Base-by-base conservation (phyloP, 306 rosid genomes). In the Prunus padus region DNA sequence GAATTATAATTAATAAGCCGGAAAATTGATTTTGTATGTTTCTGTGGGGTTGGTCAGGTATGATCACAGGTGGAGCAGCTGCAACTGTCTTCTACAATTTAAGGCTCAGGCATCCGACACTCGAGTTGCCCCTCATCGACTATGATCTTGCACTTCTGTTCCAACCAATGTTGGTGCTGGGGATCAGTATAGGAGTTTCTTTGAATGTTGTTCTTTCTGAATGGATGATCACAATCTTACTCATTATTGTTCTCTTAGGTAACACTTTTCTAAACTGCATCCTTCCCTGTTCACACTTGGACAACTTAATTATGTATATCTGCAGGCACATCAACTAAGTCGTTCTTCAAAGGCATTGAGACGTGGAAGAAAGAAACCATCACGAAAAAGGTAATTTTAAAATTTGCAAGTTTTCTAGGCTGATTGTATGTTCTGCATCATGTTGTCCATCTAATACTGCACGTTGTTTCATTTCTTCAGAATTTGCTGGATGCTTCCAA, bases 121-220 rank as follows among this genome's bases (percentile, higher is more conserved):
- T 87, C 23, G 60, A 87, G 62, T 71, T 89, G 86, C 90, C 93
- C 7, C 56, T 91, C 16, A 91, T 87, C 3, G 93, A 91, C 76
- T 91, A 91, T 77, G 96, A 87, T 84, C 82, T 87, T 46, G 89
- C 87, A 18, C 77, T 91, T 71, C 80, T 87, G 47, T 77, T 91
- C 85, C 93, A 91, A 77, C 96, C 96, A 42, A 91, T 91, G 96
- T 87, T 91, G 33, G 84, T 91, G 84, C 78, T 91, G 62, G 93
- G 92, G 20, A 89, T 91, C 78, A 91, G 96, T 67, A 84, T 91
- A 37, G 96, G 96, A 76, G 96, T 91, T 51, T 72, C 79, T 69
- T 84, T 88, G 76, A 91, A 87, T 20, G 93, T 91, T 72, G 19
- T 87, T 12, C 89, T 91, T 77, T 78, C 96, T 62, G 93, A 91